These are phyloP conservation scores for Fulvia fulva DNA, from an alignment of 2,329 filamentous ascomycete species.

Conservation along the genomic window DNA sequence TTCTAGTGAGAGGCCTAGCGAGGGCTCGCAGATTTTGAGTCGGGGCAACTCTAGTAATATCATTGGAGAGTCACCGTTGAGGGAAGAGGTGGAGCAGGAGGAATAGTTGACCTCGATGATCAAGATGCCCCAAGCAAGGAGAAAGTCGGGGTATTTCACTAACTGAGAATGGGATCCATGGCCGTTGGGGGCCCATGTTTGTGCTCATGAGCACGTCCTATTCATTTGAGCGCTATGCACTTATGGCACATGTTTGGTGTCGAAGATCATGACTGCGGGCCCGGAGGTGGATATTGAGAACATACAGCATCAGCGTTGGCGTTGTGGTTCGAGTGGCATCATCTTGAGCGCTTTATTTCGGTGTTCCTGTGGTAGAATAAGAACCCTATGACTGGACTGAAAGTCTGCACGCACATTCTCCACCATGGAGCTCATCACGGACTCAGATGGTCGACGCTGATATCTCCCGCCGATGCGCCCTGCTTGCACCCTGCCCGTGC, in stretches of 20 bases:
- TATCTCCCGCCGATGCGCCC: neutral
- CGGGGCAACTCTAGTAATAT: conserved; percentile 4
- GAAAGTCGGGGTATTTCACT: neutral
- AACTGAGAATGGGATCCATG: neutral
- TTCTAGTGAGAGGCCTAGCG: conserved; percentile 7
- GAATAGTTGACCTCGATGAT: neutral
- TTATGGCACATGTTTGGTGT: no score
- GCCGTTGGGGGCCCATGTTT: neutral
- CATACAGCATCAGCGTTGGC: neutral
- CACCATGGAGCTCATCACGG: neutral
- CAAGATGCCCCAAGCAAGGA: neutral
- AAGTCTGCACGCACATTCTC: neutral
- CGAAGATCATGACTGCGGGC: no score
- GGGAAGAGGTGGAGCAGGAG: conserved; percentile 1
- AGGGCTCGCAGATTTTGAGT: neutral
- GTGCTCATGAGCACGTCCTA: neutral
- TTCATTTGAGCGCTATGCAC: neutral
- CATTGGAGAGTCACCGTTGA: neutral
- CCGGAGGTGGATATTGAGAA: neutral
- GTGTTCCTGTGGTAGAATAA: neutral
- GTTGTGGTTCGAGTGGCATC: neutral
- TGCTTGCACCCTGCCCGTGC: neutral
- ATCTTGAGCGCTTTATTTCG: neutral
- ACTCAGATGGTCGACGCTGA: neutral
- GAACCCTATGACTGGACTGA: neutral